Evolutionary conservation across 2,329 filamentous ascomycete genomes (phyloP).

Genomic region (Aspergillus alliaceus): DNA sequence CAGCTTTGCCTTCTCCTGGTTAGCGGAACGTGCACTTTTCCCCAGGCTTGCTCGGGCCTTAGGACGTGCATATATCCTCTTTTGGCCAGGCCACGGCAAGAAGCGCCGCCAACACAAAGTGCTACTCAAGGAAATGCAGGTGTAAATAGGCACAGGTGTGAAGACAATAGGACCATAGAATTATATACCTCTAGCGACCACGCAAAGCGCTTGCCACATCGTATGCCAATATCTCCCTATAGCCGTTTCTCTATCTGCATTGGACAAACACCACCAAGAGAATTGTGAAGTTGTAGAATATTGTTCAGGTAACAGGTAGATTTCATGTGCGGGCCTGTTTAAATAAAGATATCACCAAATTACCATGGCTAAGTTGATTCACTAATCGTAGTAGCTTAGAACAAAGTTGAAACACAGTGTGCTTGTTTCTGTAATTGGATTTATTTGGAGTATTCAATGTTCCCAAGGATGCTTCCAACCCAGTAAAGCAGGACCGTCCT

Average conservation of each 20-base stretch:
- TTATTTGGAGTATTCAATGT: conserved; percentile 58
- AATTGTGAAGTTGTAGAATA: too few species aligned
- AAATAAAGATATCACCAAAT: not conserved
- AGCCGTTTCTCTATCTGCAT: not conserved
- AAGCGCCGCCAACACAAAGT: conserved; percentile 86
- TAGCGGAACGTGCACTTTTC: conserved; percentile 71
- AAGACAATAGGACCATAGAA: not conserved
- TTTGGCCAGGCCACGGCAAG: conserved; percentile 64
- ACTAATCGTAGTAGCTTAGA: not conserved
- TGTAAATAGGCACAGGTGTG: not conserved
- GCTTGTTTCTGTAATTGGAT: not conserved
- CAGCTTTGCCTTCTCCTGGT: conserved; percentile 69
- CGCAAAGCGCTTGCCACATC: not conserved
- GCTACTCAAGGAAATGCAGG: conserved; percentile 66
- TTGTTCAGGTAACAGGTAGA: too few species aligned
- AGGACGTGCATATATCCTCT: conserved; percentile 59
- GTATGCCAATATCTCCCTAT: not conserved
- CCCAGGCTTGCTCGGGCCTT: conserved; percentile 66
- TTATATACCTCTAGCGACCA: not conserved
- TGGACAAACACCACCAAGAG: not conserved
- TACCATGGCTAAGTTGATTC: not conserved
- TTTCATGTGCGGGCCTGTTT: not conserved
- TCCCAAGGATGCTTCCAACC: conserved; percentile 98
- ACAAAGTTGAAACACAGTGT: not conserved
- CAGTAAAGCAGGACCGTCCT: conserved; percentile 87